Conservation (phyloP, 73 alveolate genomes). For the Blepharisma japonicum region DNA sequence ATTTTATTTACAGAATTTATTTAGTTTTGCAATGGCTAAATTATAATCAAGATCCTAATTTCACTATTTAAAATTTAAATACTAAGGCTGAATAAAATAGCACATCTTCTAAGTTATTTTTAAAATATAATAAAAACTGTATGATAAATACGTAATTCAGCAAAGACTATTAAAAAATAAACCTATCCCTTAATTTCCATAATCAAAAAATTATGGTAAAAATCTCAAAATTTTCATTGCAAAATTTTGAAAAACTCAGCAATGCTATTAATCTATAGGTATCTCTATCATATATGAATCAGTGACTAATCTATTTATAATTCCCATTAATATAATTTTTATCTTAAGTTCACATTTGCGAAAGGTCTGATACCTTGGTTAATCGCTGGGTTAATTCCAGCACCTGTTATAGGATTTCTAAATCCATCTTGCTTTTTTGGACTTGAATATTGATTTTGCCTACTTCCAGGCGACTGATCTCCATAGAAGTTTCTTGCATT, state of each 20-base stretch:
- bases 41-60: no score
- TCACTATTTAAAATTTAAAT: no score
- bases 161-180: neutral
- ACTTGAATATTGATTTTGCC: neutral
- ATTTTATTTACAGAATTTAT: no score
- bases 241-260: neutral
- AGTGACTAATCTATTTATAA: neutral
- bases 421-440: neutral
- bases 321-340: neutral
- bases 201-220: neutral
- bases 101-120: no score
- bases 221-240: neutral
- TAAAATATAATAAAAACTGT: no score
- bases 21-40: no score
- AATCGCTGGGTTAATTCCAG: neutral
- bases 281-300: neutral
- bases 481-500: constrained; percentile 8
- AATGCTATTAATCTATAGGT: neutral
- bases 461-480: neutral
- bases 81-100: no score
- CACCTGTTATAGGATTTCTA: neutral
- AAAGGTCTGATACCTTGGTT: neutral
- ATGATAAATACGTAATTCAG: no score
- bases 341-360: neutral
- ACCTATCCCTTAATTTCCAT: neutral